Evolutionary conservation across 306 rosid species (phyloP).

Genomic region (Citrullus colocynthis): DNA sequence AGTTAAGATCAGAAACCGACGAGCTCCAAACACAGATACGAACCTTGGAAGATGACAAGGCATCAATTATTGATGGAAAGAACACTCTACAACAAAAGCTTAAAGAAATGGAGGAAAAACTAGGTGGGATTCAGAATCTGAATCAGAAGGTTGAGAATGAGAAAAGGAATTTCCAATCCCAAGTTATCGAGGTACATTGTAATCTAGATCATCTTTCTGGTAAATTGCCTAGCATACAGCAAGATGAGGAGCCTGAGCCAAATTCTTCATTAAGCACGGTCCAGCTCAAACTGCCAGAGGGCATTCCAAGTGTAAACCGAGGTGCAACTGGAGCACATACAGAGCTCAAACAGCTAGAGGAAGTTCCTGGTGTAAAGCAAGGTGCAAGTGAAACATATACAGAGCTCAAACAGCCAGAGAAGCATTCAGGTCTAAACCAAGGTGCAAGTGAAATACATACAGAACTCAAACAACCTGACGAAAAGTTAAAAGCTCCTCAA

Average conservation of each 20-base stretch:
- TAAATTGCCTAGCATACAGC: constrained; percentile 32
- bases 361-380: constrained; percentile 9
- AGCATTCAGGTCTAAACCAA: constrained; percentile 8
- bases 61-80: constrained; percentile 30
- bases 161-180: constrained; percentile 42
- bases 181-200: constrained; percentile 40
- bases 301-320: constrained; percentile 8
- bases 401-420: constrained; percentile 8
- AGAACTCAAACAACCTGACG: background rate
- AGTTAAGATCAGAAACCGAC: constrained; percentile 51
- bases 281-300: constrained; percentile 17
- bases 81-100: constrained; percentile 32
- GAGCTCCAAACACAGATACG: constrained; percentile 54
- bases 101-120: constrained; percentile 51
- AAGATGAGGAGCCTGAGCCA: constrained; percentile 30
- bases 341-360: constrained; percentile 8
- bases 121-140: constrained; percentile 38
- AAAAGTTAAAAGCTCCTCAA: background rate
- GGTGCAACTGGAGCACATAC: background rate
- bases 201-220: constrained; percentile 48
- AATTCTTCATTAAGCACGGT: background rate
- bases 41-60: constrained; percentile 55
- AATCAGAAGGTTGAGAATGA: constrained; percentile 35
- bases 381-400: background rate
- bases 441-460: constrained; percentile 1